A percentile compares a stretch with the other conserved stretches of the same genome.
Conservation (phyloP, 192 early-diverging fungal genomes). For the Gamsiella multidivaricata region DNA sequence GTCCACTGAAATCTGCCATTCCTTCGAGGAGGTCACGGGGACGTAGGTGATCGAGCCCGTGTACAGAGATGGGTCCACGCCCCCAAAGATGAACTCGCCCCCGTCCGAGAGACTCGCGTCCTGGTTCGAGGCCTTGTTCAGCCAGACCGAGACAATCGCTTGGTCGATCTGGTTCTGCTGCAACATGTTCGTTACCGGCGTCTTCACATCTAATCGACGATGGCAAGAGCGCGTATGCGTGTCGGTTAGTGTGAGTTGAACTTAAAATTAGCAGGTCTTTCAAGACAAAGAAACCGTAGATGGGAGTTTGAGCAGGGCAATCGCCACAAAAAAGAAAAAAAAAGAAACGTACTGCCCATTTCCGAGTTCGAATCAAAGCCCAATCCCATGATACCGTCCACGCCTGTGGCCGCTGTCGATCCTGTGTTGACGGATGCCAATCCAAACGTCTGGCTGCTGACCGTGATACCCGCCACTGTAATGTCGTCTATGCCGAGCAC, state of each 20-base stretch:
- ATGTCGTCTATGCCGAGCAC: constrained; percentile 61
- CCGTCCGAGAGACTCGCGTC: constrained; percentile 66
- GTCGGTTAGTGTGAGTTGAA: no score
- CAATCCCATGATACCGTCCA: constrained; percentile 71
- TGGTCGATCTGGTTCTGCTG: constrained; percentile 72
- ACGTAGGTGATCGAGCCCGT: constrained; percentile 57
- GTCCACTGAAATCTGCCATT: constrained; percentile 66
- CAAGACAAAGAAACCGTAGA: no score
- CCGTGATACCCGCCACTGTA: constrained; percentile 53
- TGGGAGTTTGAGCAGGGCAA: neutral
- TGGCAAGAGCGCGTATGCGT: no score
- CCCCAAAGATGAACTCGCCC: constrained; percentile 94
- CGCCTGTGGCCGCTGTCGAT: constrained; percentile 58
- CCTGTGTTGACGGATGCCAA: constrained; percentile 59
- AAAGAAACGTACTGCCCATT: constrained; percentile 51
- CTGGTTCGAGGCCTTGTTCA: constrained; percentile 73
- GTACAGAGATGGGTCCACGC: constrained; percentile 65
- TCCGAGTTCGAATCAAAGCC: constrained; percentile 62
- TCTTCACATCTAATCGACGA: constrained; percentile 44
- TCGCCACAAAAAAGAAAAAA: constrained; percentile 13
- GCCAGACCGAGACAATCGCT: constrained; percentile 90
- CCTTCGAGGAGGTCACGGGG: constrained; percentile 62
- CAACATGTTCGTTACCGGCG: constrained; percentile 58
- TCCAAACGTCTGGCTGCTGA: constrained; percentile 59
- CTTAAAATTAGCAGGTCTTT: no score